These are phyloP conservation scores for Yamagishiella unicocca DNA, from an alignment of 139 green algal species.

Conservation along the genomic window DNA sequence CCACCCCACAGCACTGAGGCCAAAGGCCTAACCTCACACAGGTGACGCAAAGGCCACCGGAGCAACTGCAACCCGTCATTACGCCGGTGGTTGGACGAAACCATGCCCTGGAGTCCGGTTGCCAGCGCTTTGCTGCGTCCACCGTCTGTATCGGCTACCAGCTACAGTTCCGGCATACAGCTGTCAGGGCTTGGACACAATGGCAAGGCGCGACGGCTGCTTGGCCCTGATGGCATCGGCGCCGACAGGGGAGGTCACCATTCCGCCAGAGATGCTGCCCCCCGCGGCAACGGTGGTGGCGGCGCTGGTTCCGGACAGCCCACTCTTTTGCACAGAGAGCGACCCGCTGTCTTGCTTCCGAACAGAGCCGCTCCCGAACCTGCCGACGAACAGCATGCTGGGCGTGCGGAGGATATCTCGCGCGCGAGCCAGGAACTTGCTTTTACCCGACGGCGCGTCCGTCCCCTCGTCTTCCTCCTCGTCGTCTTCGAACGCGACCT, in stretches of 20 bases:
- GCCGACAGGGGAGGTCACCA: neutral
- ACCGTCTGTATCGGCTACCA: neutral
- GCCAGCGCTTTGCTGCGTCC: neutral
- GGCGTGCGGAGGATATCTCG: neutral
- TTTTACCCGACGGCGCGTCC: neutral
- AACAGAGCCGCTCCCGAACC: neutral
- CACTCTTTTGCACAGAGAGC: neutral
- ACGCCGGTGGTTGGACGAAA: neutral
- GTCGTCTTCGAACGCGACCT: conserved; percentile 18
- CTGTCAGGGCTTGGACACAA: neutral
- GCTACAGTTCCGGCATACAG: neutral
- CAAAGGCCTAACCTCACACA: neutral
- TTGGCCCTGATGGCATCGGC: neutral
- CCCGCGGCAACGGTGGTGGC: neutral
- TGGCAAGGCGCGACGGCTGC: conserved; percentile 11
- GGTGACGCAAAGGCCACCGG: too few relatives aligned
- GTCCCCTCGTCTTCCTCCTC: neutral
- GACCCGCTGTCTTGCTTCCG: neutral
- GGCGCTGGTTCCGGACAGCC: neutral
- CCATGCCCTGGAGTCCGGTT: neutral
- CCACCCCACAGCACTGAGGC: neutral
- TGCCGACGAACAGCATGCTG: neutral
- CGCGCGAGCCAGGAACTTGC: neutral
- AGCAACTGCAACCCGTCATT: neutral
- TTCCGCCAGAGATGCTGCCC: neutral